Conservation (phyloP, 768 basidiomycete species). For the Leccinum fibrillosum region DNA sequence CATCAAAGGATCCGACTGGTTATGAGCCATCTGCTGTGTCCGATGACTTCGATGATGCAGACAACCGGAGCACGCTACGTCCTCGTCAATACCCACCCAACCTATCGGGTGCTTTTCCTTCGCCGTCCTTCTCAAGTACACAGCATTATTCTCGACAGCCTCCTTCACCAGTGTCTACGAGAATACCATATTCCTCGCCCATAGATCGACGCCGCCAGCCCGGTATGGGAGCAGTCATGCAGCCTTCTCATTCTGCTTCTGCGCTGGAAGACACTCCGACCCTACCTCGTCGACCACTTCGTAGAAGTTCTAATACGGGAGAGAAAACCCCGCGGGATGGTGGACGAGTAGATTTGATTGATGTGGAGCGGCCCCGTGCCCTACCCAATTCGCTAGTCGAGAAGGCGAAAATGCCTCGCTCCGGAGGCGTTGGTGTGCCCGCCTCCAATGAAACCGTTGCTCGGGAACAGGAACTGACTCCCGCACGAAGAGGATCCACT, state of each 20-base stretch:
- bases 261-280: slow-evolving; percentile 31
- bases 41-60: slow-evolving; percentile 59
- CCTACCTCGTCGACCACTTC: slow-evolving; percentile 24
- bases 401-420: slow-evolving; percentile 12
- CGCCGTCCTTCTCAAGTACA: slow-evolving; percentile 34
- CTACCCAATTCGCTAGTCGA: slow-evolving; percentile 13
- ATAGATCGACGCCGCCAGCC: slow-evolving; percentile 26
- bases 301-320: slow-evolving; percentile 27
- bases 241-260: slow-evolving; percentile 27
- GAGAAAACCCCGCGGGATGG: slow-evolving; percentile 22
- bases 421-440: slow-evolving; percentile 14
- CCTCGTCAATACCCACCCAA: slow-evolving; percentile 33
- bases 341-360: slow-evolving; percentile 22
- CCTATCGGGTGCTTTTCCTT: slow-evolving; percentile 27
- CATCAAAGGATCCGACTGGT: slow-evolving; percentile 62
- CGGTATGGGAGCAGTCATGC: slow-evolving; percentile 22
- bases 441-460: slow-evolving; percentile 20
- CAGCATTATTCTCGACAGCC: slow-evolving; percentile 40
- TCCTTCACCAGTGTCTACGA: slow-evolving; percentile 31
- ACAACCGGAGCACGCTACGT: slow-evolving; percentile 46
- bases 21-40: slow-evolving; percentile 59
- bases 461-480: slow-evolving; percentile 19
- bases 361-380: slow-evolving; percentile 20
- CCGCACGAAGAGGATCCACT: slow-evolving; percentile 10
- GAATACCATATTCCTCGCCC: slow-evolving; percentile 20